Base-by-base conservation (phyloP, 257 asterid genomes). In the Capsicum pubescens region DNA sequence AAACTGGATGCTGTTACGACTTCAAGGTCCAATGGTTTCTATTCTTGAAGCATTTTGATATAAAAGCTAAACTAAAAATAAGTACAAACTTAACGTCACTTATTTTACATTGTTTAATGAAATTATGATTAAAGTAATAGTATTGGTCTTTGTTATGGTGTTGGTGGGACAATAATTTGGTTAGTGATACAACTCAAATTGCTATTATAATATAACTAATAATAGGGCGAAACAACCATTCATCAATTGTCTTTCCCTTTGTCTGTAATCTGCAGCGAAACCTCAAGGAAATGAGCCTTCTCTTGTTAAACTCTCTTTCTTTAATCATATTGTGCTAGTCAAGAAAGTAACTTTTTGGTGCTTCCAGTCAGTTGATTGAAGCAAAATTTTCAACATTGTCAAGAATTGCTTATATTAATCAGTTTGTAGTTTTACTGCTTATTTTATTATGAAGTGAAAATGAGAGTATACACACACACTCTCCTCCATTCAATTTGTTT, bases 191-290 rank as follows among this genome's bases (percentile, higher is more conserved):
- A 60, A 60, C 80, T 9, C 71, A 66, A 71, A 60, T 82, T 76
- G 32, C 52, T 44, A 54, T 81, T 89, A 68, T 84, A 90, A 84
- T 88, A 85, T 85, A 56, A 26, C 32, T 26, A 42, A 83, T 88
- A 84, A 87, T 64, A 32, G 86, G 91, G 92, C 88, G 94, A 83
- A 90, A 90, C 92, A 79, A 80, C 91, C 94, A 83, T 90, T 86
- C 84, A 52, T 80, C 84, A 83, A 84, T 84, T 87, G 92, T 89
- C 93, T 83, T 76, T 87, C 83, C 82, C 87, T 69, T 92, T 93
- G 96, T 90, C 96, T 80, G 66, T 86, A 90, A 79, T 91, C 87
- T 69, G 76, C 81, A 83, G 78, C 17, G 90, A 85, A 89, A 83
- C 84, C 55, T 90, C 95, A 83, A 82, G 83, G 92, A 87, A 92